Evolutionary conservation across 2,329 filamentous ascomycete species (phyloP).

Genomic region (Onygenales sp.): DNA sequence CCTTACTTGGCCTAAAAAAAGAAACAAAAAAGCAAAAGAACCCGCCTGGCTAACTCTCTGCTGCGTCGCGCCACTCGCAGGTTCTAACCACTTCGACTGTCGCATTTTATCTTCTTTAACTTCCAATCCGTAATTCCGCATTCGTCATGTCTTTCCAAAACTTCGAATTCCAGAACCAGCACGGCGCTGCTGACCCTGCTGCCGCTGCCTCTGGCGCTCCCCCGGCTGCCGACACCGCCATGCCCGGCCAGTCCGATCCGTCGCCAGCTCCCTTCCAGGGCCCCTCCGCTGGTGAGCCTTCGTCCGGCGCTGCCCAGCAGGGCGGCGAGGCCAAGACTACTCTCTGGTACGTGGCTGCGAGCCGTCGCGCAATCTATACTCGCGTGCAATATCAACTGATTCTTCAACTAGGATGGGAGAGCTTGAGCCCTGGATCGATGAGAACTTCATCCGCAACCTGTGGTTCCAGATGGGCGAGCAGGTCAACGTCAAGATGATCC

Average conservation of each 20-base stretch:
- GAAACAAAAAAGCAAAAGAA: neutral
- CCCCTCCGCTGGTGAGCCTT: slow-evolving; percentile 33
- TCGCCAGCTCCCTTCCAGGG: slow-evolving; percentile 43
- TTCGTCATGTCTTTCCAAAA: slow-evolving; percentile 56
- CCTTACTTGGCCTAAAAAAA: neutral
- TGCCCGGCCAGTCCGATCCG: slow-evolving; percentile 49
- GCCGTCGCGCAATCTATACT: neutral
- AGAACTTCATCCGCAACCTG: slow-evolving; percentile 93
- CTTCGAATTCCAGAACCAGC: slow-evolving; percentile 56
- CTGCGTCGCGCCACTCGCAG: neutral
- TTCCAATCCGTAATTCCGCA: slow-evolving; percentile 2
- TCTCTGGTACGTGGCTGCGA: slow-evolving; percentile 37
- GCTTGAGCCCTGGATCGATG: slow-evolving; percentile 97
- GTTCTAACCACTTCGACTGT: slow-evolving; percentile 3
- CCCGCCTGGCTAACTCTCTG: neutral
- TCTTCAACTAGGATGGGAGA: slow-evolving; percentile 80
- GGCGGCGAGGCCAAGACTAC: slow-evolving; percentile 48
- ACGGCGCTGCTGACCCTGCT: slow-evolving; percentile 45
- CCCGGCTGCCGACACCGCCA: slow-evolving; percentile 43
- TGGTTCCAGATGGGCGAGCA: slow-evolving; percentile 89
- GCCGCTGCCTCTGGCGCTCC: slow-evolving; percentile 37
- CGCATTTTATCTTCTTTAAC: slow-evolving; percentile 1
- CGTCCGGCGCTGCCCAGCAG: slow-evolving; percentile 37
- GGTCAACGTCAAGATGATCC: slow-evolving; percentile 99
- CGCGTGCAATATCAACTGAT: neutral